phyloP scores from a whole-genome alignment of 441 rosid genomes.

The Flueggea neowawraea region DNA sequence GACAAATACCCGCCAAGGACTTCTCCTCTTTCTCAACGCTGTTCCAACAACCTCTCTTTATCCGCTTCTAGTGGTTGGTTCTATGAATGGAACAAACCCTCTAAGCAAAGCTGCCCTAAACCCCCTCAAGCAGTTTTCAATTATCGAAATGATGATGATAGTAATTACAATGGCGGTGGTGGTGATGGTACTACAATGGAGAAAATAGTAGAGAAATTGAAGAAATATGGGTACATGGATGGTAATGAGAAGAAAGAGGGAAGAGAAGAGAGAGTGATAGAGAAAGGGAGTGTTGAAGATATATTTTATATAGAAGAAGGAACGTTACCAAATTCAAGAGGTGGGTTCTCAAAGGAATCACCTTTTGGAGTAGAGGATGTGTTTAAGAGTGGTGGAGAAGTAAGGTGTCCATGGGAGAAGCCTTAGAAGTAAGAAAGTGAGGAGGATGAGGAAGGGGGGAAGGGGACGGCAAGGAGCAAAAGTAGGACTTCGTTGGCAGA shows the following conservation, averaged over 20 bases:
- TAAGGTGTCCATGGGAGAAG: slow-evolving; percentile 87
- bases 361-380: slow-evolving; percentile 39
- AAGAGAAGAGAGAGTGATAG: slow-evolving; percentile 42
- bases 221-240: slow-evolving; percentile 61
- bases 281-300: slow-evolving; percentile 81
- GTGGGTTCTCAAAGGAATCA: slow-evolving; percentile 53
- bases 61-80: slow-evolving; percentile 21
- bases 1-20: slow-evolving; percentile 26
- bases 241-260: slow-evolving; percentile 30
- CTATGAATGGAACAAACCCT: slow-evolving; percentile 20
- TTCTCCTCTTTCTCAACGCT: slow-evolving; percentile 11
- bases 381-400: slow-evolving; percentile 47
- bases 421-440: slow-evolving; percentile 24
- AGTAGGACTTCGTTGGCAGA: slow-evolving; percentile 71
- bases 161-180: slow-evolving; percentile 22
- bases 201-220: slow-evolving; percentile 77
- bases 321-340: slow-evolving; percentile 51
- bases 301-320: slow-evolving; percentile 69
- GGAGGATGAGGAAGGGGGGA: slow-evolving; percentile 28
- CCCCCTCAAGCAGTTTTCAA: slow-evolving; percentile 18
- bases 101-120: slow-evolving; percentile 9
- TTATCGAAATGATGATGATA: slow-evolving; percentile 18
- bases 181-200: slow-evolving; percentile 91
- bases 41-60: slow-evolving; percentile 15
- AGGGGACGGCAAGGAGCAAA: slow-evolving; percentile 51